Evolutionary conservation across 768 basidiomycete genomes (phyloP).

Genomic region (Podaxis sp.): DNA sequence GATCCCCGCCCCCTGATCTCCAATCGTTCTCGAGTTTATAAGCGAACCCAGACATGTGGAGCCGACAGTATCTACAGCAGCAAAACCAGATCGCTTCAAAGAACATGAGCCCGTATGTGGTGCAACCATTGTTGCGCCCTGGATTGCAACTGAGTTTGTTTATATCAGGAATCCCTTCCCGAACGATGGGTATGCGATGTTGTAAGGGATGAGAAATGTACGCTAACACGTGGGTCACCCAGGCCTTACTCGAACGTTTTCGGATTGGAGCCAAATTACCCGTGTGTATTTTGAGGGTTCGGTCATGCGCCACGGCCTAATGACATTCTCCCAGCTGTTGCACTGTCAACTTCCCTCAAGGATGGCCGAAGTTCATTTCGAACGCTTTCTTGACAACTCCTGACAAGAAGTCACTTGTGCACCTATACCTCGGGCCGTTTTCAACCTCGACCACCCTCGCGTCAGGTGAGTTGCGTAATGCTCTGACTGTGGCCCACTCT

Average conservation of each 20-base stretch:
- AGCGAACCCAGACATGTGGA: conserved; percentile 48
- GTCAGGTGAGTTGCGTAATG: conserved; percentile 27
- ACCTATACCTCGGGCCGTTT: conserved; percentile 50
- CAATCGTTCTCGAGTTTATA: background rate
- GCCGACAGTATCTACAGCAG: conserved; percentile 57
- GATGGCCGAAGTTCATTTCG: conserved; percentile 54
- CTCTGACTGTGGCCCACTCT: conserved; percentile 22
- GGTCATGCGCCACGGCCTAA: too few species aligned
- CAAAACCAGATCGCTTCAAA: conserved; percentile 57
- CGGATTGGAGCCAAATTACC: conserved; percentile 50
- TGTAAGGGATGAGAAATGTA: background rate
- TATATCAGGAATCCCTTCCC: conserved; percentile 51
- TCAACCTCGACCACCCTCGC: conserved; percentile 39
- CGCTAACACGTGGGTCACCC: background rate
- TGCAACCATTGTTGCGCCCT: background rate
- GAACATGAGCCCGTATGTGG: conserved; percentile 50
- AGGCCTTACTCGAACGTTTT: conserved; percentile 52
- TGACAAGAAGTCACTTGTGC: conserved; percentile 44
- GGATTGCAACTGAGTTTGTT: background rate
- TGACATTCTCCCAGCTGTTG: conserved; percentile 35
- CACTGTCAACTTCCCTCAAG: conserved; percentile 55
- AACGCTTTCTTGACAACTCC: conserved; percentile 52
- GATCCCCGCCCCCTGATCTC: too few species aligned
- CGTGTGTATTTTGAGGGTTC: conserved; percentile 28
- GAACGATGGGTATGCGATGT: conserved; percentile 41